A percentile compares a stretch with the other conserved stretches of the same genome.
phyloP scores from a whole-genome alignment of 176 grass and related monocot species.

The Musa acuminata region DNA sequence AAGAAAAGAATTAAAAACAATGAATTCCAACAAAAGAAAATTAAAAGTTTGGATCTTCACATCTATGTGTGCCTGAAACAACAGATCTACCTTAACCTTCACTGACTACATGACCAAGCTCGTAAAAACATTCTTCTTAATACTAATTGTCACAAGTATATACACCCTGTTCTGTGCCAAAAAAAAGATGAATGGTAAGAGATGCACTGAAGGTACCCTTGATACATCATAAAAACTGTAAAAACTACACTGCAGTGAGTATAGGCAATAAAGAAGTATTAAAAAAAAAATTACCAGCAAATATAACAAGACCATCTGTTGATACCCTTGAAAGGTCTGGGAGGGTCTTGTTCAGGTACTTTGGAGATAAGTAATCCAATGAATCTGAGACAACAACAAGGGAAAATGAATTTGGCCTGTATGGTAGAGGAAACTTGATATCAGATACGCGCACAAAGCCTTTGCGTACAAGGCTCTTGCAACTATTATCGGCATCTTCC shows the following conservation, averaged over 20 bases:
- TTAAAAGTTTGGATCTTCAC: neutral
- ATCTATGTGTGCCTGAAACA: neutral
- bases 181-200: neutral
- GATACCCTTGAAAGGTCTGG: constrained; percentile 82
- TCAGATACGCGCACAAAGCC: constrained; percentile 81
- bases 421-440: constrained; percentile 87
- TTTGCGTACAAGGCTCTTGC: constrained; percentile 93
- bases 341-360: constrained; percentile 89
- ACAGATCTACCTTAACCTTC: neutral
- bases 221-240: neutral
- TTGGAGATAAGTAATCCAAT: constrained; percentile 82
- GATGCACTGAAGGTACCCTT: neutral
- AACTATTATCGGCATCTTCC: constrained; percentile 70
- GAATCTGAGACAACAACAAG: constrained; percentile 85
- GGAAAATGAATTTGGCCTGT: constrained; percentile 80
- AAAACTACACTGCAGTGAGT: neutral
- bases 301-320: constrained; percentile 72
- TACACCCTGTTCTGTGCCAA: neutral
- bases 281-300: constrained; percentile 46
- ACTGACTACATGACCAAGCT: neutral
- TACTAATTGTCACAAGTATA: neutral
- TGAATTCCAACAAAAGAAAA: neutral
- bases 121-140: too few relatives aligned
- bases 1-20: neutral
- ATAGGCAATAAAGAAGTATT: neutral